Evolutionary conservation across 352 stramenopile genomes (phyloP).

Genomic region (Globisporangium mamillatum): DNA sequence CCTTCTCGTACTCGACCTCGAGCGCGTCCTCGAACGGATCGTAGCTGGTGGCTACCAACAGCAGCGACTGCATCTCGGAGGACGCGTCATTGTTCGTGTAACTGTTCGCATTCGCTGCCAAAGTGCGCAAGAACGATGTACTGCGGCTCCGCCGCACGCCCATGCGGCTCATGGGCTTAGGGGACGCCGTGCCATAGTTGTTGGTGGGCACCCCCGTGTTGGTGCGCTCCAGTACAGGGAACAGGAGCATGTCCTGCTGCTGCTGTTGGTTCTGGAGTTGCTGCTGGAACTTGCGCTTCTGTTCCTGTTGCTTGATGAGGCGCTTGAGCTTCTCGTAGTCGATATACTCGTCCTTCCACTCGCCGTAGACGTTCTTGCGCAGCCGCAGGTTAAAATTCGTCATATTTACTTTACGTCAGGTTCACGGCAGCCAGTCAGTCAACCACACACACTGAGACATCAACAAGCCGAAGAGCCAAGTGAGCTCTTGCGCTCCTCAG

Average conservation of each 20-base stretch:
- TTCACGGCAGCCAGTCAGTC: not conserved
- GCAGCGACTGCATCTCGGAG: slow-evolving; percentile 82
- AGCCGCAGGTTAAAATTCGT: slow-evolving; percentile 74
- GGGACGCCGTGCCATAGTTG: slow-evolving; percentile 13
- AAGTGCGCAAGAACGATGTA: slow-evolving; percentile 7
- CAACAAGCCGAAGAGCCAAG: not conserved
- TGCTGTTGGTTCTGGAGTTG: slow-evolving; percentile 13
- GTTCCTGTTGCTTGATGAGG: slow-evolving; percentile 61
- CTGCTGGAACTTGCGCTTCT: slow-evolving; percentile 12
- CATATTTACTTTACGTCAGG: slow-evolving; percentile 29
- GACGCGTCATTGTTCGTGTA: not conserved
- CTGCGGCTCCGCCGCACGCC: slow-evolving; percentile 33
- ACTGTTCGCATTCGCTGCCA: slow-evolving; percentile 13
- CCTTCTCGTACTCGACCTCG: slow-evolving; percentile 80
- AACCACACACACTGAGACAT: not conserved
- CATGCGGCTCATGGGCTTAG: slow-evolving; percentile 8
- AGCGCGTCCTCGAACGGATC: slow-evolving; percentile 90
- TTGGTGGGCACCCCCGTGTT: slow-evolving; percentile 11
- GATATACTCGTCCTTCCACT: slow-evolving; percentile 88
- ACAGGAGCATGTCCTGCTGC: not conserved
- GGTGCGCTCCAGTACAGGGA: slow-evolving; percentile 17
- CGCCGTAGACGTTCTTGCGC: slow-evolving; percentile 80
- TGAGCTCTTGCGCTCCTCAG: not conserved
- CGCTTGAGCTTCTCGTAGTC: slow-evolving; percentile 89
- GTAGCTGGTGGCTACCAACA: slow-evolving; percentile 66